These are phyloP conservation scores for Daldinia loculata DNA, from an alignment of 495 filamentous ascomycete species.

Conservation along the genomic window DNA sequence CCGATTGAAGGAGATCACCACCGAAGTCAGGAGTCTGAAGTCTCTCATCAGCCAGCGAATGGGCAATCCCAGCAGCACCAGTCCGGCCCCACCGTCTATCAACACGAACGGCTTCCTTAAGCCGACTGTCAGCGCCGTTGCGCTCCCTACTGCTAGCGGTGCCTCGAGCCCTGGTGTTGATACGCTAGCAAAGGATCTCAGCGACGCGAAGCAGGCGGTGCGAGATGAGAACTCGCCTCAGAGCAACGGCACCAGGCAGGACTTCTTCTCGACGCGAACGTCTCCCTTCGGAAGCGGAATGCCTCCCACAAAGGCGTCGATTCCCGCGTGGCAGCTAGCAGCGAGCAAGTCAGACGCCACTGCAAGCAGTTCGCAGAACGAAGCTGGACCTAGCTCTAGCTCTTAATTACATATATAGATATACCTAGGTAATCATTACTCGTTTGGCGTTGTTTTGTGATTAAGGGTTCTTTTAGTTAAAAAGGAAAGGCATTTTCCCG, in stretches of 20 bases:
- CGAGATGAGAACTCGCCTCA: slow-evolving; percentile 39
- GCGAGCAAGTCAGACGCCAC: slow-evolving; percentile 57
- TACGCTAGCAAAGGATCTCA: slow-evolving; percentile 43
- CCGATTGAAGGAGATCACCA: slow-evolving; percentile 82
- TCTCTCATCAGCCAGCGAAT: slow-evolving; percentile 83
- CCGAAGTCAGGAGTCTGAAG: slow-evolving; percentile 92
- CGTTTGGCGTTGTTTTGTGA: slow-evolving; percentile 1
- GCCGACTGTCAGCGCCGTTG: slow-evolving; percentile 49
- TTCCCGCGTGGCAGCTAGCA: slow-evolving; percentile 91
- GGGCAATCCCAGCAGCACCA: slow-evolving; percentile 54
- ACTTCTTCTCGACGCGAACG: slow-evolving; percentile 47
- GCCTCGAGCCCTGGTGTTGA: slow-evolving; percentile 46
- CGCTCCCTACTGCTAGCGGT: slow-evolving; percentile 33
- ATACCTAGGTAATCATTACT: slow-evolving; percentile 1
- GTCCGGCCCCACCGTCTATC: slow-evolving; percentile 36
- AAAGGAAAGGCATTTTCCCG: slow-evolving; percentile 1
- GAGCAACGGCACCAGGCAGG: slow-evolving; percentile 49
- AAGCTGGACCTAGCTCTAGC: slow-evolving; percentile 36
- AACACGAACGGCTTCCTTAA: slow-evolving; percentile 49
- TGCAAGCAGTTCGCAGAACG: slow-evolving; percentile 35
- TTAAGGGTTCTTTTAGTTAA: slow-evolving; percentile 11
- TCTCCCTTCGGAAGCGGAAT: slow-evolving; percentile 52
- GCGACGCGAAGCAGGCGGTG: slow-evolving; percentile 23
- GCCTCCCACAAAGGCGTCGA: slow-evolving; percentile 68
- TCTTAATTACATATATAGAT: slow-evolving; percentile 22